phyloP scores from a whole-genome alignment of 495 filamentous ascomycete species.

The Neurospora tetrasperma region DNA sequence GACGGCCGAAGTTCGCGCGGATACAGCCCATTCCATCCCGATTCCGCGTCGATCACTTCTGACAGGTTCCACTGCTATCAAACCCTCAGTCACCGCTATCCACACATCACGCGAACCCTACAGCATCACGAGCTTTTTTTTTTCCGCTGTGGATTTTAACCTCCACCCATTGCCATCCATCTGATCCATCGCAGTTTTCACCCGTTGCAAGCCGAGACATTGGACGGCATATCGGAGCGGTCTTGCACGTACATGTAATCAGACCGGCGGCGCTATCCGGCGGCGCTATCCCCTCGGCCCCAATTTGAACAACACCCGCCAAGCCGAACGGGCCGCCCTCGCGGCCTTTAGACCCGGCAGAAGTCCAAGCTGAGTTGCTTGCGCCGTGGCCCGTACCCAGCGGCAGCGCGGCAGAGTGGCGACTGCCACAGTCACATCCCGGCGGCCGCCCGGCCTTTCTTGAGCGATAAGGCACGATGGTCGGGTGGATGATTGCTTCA shows the following conservation, averaged over 20 bases:
- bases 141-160: neutral
- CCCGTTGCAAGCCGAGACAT: neutral
- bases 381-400: neutral
- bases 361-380: neutral
- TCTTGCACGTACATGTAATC: neutral
- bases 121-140: neutral
- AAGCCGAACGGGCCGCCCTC: neutral
- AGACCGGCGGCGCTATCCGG: neutral
- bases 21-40: neutral
- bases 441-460: neutral
- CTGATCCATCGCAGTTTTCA: neutral
- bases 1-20: neutral
- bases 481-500: neutral
- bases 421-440: neutral
- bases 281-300: neutral
- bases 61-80: neutral
- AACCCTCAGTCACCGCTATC: neutral
- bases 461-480: neutral
- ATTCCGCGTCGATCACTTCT: neutral
- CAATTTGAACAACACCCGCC: neutral
- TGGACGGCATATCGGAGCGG: neutral
- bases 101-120: neutral
- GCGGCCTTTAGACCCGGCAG: no score
- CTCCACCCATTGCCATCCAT: neutral
- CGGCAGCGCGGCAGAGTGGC: neutral